Evolutionary conservation across 2,329 filamentous ascomycete genomes (phyloP), one percentile per base, ranked within the genome.

Genomic region (Fusarium heterosporum): DNA sequence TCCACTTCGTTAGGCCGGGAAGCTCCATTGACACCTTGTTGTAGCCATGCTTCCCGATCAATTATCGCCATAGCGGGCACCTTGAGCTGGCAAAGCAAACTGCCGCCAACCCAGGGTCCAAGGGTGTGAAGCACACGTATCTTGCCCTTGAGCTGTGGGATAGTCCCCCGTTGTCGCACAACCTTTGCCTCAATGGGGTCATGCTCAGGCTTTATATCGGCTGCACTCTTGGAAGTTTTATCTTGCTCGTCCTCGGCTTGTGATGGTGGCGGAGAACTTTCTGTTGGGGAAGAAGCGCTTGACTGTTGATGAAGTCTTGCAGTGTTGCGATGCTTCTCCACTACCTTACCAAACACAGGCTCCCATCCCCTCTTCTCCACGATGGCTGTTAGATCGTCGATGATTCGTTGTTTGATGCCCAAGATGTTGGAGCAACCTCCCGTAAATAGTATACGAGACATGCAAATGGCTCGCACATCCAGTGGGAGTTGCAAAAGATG

Each of bases 381-480:
- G 1, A 97, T 80, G 2, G 80, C 78, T 6, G 85, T 84, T 1
- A 98, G 79, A 71, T 98, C 94, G 56, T 90, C 86, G 30, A 97
- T 79, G 36, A 97, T 84, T 26, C 95, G 88, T 25, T 85, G 83
- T 68, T 92, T 93, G 26, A 99, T 80, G 1, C 96, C 96, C 1
- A 94, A 85, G 10, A 97, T 88, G 26, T 86, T 86, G 8, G 93
- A 89, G 46, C 91, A 91, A 3, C 93, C 93, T 30, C 96, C 96
- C 0, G 90, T 90, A 73, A 99, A 91, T 16, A 97, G 83, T 43
- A 98, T 91, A 38, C 95, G 91, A 2, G 93, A 89, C 89, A 97
- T 96, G 77, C 95, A 97, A 6, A 90, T 80, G 1, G 91, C 90
- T 25, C 96, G 89, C 6, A 94, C 89, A 77, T 99, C 96, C 6